phyloP scores from a whole-genome alignment of 768 basidiomycete genomes.

The Lepiota brunneoincarnata region DNA sequence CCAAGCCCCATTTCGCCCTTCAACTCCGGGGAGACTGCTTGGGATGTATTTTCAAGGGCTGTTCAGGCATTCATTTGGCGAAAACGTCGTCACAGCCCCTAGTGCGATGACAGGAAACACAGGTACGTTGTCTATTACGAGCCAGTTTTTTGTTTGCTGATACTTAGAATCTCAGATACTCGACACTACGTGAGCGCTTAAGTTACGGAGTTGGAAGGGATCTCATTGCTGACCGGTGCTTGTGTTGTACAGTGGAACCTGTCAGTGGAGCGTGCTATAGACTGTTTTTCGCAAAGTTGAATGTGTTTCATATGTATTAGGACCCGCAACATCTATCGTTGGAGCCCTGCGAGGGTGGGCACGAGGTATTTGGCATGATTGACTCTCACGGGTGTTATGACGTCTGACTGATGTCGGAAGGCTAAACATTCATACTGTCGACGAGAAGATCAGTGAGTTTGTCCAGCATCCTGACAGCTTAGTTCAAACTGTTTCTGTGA shows the following conservation, averaged over 20 bases:
- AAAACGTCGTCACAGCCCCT: conserved; percentile 23
- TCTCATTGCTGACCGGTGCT: not conserved
- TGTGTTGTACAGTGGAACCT: conserved; percentile 21
- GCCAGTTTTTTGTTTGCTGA: not conserved
- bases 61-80: conserved; percentile 27
- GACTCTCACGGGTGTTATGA: not conserved
- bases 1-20: conserved; percentile 27
- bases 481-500: not conserved
- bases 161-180: conserved; percentile 19
- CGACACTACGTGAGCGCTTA: conserved; percentile 24
- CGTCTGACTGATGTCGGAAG: conserved; percentile 11
- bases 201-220: not conserved
- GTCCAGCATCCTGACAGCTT: not conserved
- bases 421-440: conserved; percentile 26
- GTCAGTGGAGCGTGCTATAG: conserved; percentile 10
- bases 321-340: conserved; percentile 27
- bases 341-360: conserved; percentile 25
- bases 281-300: not conserved
- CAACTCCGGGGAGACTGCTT: conserved; percentile 18
- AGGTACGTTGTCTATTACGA: conserved; percentile 13
- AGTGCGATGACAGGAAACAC: conserved; percentile 31
- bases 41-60: conserved; percentile 23
- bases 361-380: conserved; percentile 18
- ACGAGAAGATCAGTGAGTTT: conserved; percentile 27
- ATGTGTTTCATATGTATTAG: conserved; percentile 13